Evolutionary conservation across 1,139 yeast species (phyloP), one percentile per base, ranked within the genome.

Genomic region (Kodamaea plutei): DNA sequence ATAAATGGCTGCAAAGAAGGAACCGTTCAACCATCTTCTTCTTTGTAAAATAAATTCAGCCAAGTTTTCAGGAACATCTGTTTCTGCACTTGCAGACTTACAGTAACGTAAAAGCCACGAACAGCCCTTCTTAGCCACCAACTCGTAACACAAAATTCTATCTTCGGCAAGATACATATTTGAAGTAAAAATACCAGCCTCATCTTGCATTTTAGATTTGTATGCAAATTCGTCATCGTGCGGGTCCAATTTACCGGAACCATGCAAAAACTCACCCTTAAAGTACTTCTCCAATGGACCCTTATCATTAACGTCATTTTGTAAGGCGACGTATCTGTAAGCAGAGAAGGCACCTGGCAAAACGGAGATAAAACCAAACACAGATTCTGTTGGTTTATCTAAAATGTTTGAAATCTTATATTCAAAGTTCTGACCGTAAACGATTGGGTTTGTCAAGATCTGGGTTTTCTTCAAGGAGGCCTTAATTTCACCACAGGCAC

Each of bases 131-230:
- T 68, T 68, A 8, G 74, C 73, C 15, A 68, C 73, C 40, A 68
- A 55, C 41, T 68, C 74, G 47, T 58, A 68, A 59, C 74, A 68
- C 33, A 68, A 54, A 37, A 68, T 68, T 52, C 74, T 61, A 48
- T 68, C 74, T 51, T 68, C 74, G 29, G 74, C 74, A 44, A 68
- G 56, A 41, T 68, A 68, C 74, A 68, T 68, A 48, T 68, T 68
- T 25, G 72, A 65, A 2, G 74, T 68, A 47, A 68, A 68, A 37
- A 68, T 68, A 7, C 74, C 74, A 0, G 73, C 72, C 44, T 67
- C 72, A 33, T 64, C 69, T 38, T 63, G 57, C 43, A 64, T 40
- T 45, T 61, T 56, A n/a, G 50, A 48, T 39, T 67, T 67, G 43
- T 67, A 51, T 32, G 58, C 58, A 38, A 59, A 64, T 42, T 68